phyloP scores from a whole-genome alignment of 2,329 filamentous ascomycete genomes.

The Epichloe gansuensis region DNA sequence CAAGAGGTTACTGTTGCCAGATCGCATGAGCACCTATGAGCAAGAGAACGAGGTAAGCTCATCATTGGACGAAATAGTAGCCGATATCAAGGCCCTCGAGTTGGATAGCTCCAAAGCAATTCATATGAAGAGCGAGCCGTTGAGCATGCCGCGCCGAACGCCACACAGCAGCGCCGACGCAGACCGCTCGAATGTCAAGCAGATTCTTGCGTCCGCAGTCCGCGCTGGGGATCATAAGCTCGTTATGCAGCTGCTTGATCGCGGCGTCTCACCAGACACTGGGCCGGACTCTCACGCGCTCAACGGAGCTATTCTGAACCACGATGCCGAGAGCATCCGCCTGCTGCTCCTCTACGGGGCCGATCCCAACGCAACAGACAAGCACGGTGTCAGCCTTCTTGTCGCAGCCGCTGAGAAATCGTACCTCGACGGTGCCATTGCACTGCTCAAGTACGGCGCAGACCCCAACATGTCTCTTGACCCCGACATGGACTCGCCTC shows the following conservation, averaged over 20 bases:
- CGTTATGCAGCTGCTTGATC: constrained; percentile 44
- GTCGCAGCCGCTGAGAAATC: constrained; percentile 36
- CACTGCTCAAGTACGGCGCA: constrained; percentile 52
- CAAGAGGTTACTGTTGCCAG: constrained; percentile 10
- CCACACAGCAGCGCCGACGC: constrained; percentile 31
- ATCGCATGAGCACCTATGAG: constrained; percentile 19
- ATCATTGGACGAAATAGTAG: constrained; percentile 15
- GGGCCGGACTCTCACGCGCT: constrained; percentile 34
- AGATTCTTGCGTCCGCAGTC: constrained; percentile 39
- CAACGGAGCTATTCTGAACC: constrained; percentile 37
- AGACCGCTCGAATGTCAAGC: constrained; percentile 30
- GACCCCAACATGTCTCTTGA: constrained; percentile 41
- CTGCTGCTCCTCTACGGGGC: constrained; percentile 44
- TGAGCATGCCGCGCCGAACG: constrained; percentile 37
- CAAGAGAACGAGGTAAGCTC: constrained; percentile 9
- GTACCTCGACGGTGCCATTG: constrained; percentile 42
- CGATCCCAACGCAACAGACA: constrained; percentile 39
- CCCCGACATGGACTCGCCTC: constrained; percentile 39
- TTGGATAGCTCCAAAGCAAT: constrained; percentile 29
- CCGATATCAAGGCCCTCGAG: constrained; percentile 25
- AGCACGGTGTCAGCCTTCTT: constrained; percentile 37
- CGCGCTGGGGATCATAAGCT: constrained; percentile 43
- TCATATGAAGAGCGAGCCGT: constrained; percentile 36
- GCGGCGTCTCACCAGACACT: constrained; percentile 40
- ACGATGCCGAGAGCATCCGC: constrained; percentile 40